phyloP scores from a whole-genome alignment of 192 early-diverging fungal species.

The Entomortierella beljakovae region DNA sequence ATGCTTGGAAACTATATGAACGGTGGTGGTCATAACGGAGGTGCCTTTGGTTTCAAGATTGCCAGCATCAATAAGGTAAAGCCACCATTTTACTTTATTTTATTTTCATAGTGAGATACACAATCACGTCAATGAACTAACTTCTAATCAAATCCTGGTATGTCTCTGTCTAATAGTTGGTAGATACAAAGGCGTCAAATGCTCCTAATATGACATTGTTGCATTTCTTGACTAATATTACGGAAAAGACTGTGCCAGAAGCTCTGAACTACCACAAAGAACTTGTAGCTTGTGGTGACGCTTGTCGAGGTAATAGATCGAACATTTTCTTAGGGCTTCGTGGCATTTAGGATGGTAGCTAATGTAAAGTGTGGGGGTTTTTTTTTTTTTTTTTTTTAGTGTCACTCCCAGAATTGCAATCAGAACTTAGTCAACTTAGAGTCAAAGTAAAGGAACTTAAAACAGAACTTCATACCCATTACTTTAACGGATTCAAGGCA shows the following conservation, averaged over 20 bases:
- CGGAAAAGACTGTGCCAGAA: conserved; percentile 74
- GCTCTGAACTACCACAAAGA: conserved; percentile 75
- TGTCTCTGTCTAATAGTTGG: conserved; percentile 64
- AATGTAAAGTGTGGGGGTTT: neutral
- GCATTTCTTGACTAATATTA: conserved; percentile 78
- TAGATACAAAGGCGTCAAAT: conserved; percentile 88
- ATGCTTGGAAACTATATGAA: conserved; percentile 90
- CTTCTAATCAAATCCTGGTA: too few relatives aligned
- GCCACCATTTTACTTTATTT: neutral
- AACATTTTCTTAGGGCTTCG: too few relatives aligned
- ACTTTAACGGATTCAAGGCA: conserved; percentile 56
- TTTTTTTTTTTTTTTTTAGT: conserved; percentile 45
- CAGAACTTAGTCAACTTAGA: conserved; percentile 62
- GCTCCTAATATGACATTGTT: conserved; percentile 77
- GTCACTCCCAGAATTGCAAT: conserved; percentile 61
- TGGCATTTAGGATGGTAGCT: too few relatives aligned
- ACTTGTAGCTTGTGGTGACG: conserved; percentile 72
- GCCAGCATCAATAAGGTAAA: conserved; percentile 81
- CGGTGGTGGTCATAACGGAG: conserved; percentile 80
- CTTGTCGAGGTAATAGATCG: conserved; percentile 68
- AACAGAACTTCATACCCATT: conserved; percentile 60
- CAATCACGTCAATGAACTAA: too few relatives aligned
- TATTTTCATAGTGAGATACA: neutral
- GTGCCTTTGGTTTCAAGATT: conserved; percentile 87
- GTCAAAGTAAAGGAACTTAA: conserved; percentile 59